Base-by-base conservation (phyloP, 2,329 filamentous ascomycete species). In the Karstenula rhodostoma region DNA sequence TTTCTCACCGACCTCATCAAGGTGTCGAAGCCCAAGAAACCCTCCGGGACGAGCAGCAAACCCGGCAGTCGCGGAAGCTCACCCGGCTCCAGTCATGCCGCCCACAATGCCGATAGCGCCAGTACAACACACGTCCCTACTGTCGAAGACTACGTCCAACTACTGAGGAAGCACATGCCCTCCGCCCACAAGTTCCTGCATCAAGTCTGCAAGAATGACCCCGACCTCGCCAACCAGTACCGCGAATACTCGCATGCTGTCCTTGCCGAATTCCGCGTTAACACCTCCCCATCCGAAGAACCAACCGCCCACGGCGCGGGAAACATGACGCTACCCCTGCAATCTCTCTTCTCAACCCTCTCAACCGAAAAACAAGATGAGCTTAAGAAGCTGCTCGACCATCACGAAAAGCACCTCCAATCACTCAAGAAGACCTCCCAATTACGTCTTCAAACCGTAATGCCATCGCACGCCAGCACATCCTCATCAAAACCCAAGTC, bases 1-100 rank as follows among this genome's bases (percentile, higher is more conserved):
- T 93, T 95, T 69, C 73, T 94, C 23, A 85, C 86, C 6, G 91
- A 93, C 64, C 85, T 94, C 59, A 86, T 95, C 73, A 86, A 87
- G 62, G 83, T 71, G 3, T 77, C 79, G 10, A 81, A 82, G 46
- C 73, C 73, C 22, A 77, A 75, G 49, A 77, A 70, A 43, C 76
- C 74, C 44, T 68, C 70, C 10, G 71, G 66, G 6, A 61, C 33
- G 25, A 66, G 66, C 29, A 73, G 69, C 56, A 63, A 40, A 67
- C 64, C 47, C 10, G 69, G 66, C 50, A 72, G 73, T 27, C 65
- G 70, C 2, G 53, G 58, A 3, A 68, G 61, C 51, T 73, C 72
- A 4, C 60, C 65, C 1, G 44, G 42, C 19, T 37, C 52, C 19
- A 54, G 67, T 5, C 69, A 68, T 13, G 72, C 71, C 3, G 73